phyloP scores from a whole-genome alignment of 306 rosid genomes.

The Fragaria nilgerrensis region DNA sequence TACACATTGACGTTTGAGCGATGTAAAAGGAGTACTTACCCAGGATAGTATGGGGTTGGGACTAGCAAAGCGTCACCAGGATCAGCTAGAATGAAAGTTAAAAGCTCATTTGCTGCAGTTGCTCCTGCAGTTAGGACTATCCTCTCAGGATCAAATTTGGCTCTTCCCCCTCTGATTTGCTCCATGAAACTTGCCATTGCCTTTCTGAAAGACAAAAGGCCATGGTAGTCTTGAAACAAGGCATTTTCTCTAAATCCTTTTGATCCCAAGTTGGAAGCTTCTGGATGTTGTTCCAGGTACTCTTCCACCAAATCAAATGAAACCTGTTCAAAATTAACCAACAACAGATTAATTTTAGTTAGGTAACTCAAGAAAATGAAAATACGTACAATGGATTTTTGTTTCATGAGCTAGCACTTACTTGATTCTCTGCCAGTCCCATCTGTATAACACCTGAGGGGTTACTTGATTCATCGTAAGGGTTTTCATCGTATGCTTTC shows the following conservation, averaged over 20 bases:
- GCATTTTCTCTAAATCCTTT: conserved; percentile 84
- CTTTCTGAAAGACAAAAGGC: conserved; percentile 61
- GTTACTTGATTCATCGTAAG: conserved; percentile 59
- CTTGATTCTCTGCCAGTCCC: conserved; percentile 98
- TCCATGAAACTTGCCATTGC: conserved; percentile 98
- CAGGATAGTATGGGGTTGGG: conserved; percentile 96
- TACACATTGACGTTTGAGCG: background rate
- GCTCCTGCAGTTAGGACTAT: conserved; percentile 94
- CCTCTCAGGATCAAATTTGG: conserved; percentile 62
- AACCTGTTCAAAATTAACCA: conserved; percentile 41
- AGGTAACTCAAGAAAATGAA: background rate
- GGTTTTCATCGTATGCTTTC: conserved; percentile 90
- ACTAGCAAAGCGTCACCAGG: conserved; percentile 89
- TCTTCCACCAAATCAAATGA: conserved; percentile 85
- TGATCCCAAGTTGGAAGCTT: conserved; percentile 47
- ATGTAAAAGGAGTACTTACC: conserved; percentile 38
- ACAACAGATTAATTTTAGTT: background rate
- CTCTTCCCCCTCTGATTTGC: conserved; percentile 69
- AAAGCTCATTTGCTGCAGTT: conserved; percentile 90
- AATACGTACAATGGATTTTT: background rate
- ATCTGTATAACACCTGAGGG: conserved; percentile 83
- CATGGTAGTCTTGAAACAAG: conserved; percentile 92
- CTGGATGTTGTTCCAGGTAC: conserved; percentile 60
- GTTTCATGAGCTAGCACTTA: conserved; percentile 26
- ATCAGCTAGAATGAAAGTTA: conserved; percentile 81